Conservation (phyloP, 352 stramenopile species). For the Hyaloperonospora brassicae region DNA sequence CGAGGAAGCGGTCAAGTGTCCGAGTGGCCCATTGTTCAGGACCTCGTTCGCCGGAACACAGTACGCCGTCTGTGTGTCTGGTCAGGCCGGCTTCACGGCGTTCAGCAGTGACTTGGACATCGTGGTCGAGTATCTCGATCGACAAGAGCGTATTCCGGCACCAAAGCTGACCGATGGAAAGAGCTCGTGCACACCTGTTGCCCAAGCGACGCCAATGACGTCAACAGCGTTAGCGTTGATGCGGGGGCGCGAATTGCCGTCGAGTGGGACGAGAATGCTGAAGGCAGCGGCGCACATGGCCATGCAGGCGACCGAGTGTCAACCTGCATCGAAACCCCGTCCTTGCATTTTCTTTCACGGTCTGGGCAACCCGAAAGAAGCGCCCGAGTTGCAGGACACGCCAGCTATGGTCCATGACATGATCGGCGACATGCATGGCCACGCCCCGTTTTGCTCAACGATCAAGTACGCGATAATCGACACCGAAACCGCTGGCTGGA, state of each 20-base stretch:
- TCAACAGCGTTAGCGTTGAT: constrained; percentile 15
- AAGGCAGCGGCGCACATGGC: constrained; percentile 8
- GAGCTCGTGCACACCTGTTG: constrained; percentile 5
- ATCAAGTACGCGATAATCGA: constrained; percentile 44
- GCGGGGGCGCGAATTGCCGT: constrained; percentile 8
- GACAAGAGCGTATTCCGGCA: constrained; percentile 6
- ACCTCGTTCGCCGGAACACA: constrained; percentile 23
- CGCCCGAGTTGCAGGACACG: constrained; percentile 11
- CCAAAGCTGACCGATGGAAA: constrained; percentile 1
- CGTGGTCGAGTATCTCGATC: constrained; percentile 19
- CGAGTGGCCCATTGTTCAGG: constrained; percentile 24
- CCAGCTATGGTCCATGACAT: constrained; percentile 5
- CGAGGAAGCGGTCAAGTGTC: constrained; percentile 16
- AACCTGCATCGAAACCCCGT: constrained; percentile 15
- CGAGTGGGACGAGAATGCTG: constrained; percentile 12
- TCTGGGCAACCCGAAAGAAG: constrained; percentile 13
- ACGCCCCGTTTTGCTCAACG: constrained; percentile 23
- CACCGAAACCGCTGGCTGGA: constrained; percentile 37
- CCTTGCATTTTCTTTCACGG: constrained; percentile 27
- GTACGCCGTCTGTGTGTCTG: constrained; percentile 26
- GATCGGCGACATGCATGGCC: constrained; percentile 17
- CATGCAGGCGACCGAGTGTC: constrained; percentile 5
- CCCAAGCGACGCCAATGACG: constrained; percentile 8
- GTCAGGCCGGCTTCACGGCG: constrained; percentile 20
- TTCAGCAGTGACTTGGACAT: constrained; percentile 32